Evolutionary conservation across 768 basidiomycete genomes (phyloP), one percentile per base, ranked within the genome.

Genomic region (Collybia nuda): DNA sequence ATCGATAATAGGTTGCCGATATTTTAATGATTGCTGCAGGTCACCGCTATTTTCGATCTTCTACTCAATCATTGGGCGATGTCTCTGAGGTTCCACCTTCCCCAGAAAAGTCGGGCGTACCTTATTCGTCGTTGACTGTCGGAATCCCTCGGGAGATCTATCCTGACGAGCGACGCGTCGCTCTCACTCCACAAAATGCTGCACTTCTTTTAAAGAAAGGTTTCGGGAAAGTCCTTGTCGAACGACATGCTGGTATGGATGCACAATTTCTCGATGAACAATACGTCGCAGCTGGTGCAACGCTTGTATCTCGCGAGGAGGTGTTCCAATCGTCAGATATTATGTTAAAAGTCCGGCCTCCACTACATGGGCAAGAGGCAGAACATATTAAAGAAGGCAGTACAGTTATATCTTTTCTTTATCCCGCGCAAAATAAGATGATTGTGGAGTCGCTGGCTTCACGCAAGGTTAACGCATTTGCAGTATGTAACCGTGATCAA

Each of bases 261-360:
- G 85, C 92, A 5, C 86, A 91, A 62, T 94, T 93, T 67, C 69
- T 85, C 54, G 88, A 94, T 60, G 86, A 85, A 62, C 85, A 88
- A 40, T 94, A 92, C 60, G 71, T 70, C 52, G 80, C 82, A 32
- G 92, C 89, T 22, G 92, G 92, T 6, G 92, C 90, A 32, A 84
- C 81, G 6, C 66, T 94, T 52, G 86, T 84, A n/a, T 81, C 86
- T 42, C 76, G 75, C 51, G 83, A 87, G 49, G 83, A 89, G 54
- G 67, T 92, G n/a, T 86, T 82, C 63, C 71, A 68, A 42, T 71
- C 72, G 39, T 74, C 87, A 1, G 90, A 94, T 62, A 89, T 94
- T 61, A 73, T 93, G 62, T 74, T 94, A 54, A 94, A 94, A 80
- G 91, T 94, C 52, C 79, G 90, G 55, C 84, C 91, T 37, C 92